These are phyloP conservation scores for Penicillium sp. DNA, from an alignment of 2,329 filamentous ascomycete species.

Conservation along the genomic window DNA sequence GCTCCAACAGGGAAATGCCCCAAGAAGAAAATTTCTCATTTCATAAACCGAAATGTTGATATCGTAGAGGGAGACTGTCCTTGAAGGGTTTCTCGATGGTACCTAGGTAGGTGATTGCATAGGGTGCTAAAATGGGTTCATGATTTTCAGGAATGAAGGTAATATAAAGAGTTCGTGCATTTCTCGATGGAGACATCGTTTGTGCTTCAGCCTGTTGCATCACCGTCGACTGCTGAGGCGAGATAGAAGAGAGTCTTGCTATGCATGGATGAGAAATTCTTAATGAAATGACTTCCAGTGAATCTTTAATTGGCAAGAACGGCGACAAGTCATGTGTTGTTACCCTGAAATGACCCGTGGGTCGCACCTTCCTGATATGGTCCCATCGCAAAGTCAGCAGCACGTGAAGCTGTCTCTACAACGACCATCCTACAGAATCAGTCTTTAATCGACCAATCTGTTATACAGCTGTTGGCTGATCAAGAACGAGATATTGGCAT, in stretches of 20 bases:
- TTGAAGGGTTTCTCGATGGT: slow-evolving; percentile 59
- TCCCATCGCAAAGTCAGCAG: background rate
- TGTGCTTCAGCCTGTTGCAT: slow-evolving; percentile 33
- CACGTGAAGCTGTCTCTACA: background rate
- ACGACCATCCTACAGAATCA: background rate
- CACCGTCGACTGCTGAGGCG: slow-evolving; percentile 41
- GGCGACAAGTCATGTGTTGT: background rate
- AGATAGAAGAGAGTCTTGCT: background rate
- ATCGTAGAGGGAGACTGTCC: slow-evolving; percentile 38
- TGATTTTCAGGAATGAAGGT: slow-evolving; percentile 31
- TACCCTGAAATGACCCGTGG: background rate
- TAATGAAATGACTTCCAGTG: background rate
- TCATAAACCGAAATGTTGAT: slow-evolving; percentile 1
- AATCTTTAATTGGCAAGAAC: background rate
- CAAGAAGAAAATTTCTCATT: background rate
- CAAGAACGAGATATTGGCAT: background rate
- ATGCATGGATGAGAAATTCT: background rate
- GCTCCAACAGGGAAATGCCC: slow-evolving; percentile 6
- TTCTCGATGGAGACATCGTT: slow-evolving; percentile 31
- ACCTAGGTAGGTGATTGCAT: slow-evolving; percentile 26
- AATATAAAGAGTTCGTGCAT: slow-evolving; percentile 23
- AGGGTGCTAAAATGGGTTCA: background rate
- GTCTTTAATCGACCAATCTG: background rate
- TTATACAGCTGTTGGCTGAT: background rate
- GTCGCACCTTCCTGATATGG: slow-evolving; percentile 5